Evolutionary conservation across 2,329 filamentous ascomycete species (phyloP).

Genomic region (Aspergillus aculeatus): DNA sequence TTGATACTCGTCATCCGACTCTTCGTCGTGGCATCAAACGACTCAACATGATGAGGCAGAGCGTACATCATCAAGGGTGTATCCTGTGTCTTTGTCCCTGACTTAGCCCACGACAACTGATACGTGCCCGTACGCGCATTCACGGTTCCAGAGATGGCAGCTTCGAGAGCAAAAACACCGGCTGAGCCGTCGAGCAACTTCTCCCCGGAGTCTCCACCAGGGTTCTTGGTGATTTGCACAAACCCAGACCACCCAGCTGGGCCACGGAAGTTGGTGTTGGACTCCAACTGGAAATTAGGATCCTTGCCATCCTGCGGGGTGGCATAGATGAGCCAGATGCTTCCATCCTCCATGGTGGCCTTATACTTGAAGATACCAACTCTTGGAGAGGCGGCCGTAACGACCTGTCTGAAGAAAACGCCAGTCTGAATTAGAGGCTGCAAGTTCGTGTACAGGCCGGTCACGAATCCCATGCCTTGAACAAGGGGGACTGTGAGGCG

Average conservation of each 20-base stretch:
- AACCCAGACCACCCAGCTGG: constrained; percentile 69
- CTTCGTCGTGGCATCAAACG: constrained; percentile 63
- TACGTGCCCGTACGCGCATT: constrained; percentile 65
- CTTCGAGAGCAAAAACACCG: constrained; percentile 69
- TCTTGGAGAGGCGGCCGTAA: constrained; percentile 54
- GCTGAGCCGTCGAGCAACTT: constrained; percentile 70
- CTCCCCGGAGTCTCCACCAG: constrained; percentile 58
- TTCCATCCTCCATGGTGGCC: constrained; percentile 68
- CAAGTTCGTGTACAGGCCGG: constrained; percentile 68
- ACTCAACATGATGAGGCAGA: constrained; percentile 78
- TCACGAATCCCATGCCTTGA: constrained; percentile 87
- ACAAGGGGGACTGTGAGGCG: constrained; percentile 76
- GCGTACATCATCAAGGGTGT: constrained; percentile 75
- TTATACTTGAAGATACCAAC: constrained; percentile 72
- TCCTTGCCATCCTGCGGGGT: constrained; percentile 58
- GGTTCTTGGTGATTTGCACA: constrained; percentile 81
- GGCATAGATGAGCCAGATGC: constrained; percentile 78
- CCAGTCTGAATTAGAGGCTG: constrained; percentile 72
- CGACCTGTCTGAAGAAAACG: constrained; percentile 69
- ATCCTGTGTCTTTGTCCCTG: constrained; percentile 58
- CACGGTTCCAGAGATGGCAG: constrained; percentile 62
- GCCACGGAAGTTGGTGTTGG: constrained; percentile 65
- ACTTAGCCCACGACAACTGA: constrained; percentile 69
- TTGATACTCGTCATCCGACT: constrained; percentile 54
- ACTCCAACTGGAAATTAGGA: constrained; percentile 66